Evolutionary conservation across 441 rosid genomes (phyloP).

Genomic region (Omphalea diandra): DNA sequence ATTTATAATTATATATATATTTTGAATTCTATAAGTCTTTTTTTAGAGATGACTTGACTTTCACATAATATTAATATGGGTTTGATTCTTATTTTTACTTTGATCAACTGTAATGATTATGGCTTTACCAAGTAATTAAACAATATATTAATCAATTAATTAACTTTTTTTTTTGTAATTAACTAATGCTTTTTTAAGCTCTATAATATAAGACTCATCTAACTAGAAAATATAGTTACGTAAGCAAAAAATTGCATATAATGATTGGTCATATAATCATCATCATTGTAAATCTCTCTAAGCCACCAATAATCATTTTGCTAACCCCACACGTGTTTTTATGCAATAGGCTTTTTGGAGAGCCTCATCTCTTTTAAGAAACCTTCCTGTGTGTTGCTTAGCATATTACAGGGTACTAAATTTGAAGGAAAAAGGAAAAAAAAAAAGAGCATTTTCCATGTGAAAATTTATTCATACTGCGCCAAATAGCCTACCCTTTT

Average conservation of each 20-base stretch:
- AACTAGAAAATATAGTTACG: constrained; percentile 18
- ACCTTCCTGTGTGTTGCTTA: too few relatives aligned
- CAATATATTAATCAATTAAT: background rate
- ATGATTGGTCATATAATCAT: constrained; percentile 17
- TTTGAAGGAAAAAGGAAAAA: constrained; percentile 16
- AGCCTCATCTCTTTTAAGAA: background rate
- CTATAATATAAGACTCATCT: background rate
- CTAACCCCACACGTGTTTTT: constrained; percentile 26
- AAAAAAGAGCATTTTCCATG: background rate
- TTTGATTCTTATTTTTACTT: constrained; percentile 3
- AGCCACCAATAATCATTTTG: constrained; percentile 13
- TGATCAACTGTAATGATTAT: constrained; percentile 19
- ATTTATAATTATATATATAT: background rate
- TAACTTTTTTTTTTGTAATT: too few relatives aligned
- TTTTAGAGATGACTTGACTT: background rate
- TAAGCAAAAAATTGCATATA: background rate
- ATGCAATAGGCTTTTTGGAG: constrained; percentile 7
- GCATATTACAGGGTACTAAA: too few relatives aligned
- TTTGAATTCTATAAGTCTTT: background rate
- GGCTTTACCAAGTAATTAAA: constrained; percentile 3
- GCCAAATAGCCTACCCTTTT: too few relatives aligned
- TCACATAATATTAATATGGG: constrained; percentile 4
- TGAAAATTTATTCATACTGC: too few relatives aligned
- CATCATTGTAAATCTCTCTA: background rate
- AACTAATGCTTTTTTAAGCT: too few relatives aligned